A percentile compares a stretch with the other conserved stretches of the same genome.
These are phyloP conservation scores for Pelargonium fulgidum DNA, from an alignment of 441 rosid genomes.

Conservation along the genomic window DNA sequence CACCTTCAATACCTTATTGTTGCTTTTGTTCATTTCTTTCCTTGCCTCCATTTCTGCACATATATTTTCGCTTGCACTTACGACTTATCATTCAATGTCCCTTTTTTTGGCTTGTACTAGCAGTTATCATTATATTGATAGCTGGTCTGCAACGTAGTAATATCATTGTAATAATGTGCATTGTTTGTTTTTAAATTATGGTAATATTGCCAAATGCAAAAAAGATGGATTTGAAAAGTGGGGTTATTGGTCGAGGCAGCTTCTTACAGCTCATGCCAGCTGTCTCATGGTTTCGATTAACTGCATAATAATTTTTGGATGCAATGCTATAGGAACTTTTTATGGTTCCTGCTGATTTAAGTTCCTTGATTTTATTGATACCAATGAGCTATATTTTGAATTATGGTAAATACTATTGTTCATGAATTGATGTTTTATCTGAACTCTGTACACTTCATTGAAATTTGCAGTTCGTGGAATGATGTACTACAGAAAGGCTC, in stretches of 20 bases:
- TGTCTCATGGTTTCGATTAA: neutral
- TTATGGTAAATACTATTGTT: neutral
- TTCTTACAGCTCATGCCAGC: neutral
- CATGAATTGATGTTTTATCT: conserved; percentile 5
- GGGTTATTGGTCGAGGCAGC: neutral
- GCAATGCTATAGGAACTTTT: neutral
- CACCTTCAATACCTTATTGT: neutral
- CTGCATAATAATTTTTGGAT: neutral
- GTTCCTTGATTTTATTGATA: neutral
- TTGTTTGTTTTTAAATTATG: neutral
- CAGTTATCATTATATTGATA: neutral
- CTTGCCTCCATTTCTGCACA: neutral
- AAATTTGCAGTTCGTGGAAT: conserved; percentile 86
- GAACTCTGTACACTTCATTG: conserved; percentile 17
- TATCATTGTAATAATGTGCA: neutral
- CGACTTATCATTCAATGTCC: neutral
- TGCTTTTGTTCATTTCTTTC: neutral
- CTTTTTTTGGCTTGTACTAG: neutral
- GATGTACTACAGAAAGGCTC: conserved; percentile 99
- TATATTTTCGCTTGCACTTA: neutral
- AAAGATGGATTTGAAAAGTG: neutral
- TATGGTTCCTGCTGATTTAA: neutral
- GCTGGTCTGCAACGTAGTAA: neutral
- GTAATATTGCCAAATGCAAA: too few relatives aligned
- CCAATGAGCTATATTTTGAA: neutral